Percentiles rank a stretch among this genome's conserved stretches.
Conservation (phyloP, 331 rosid species). For the Telfairia occidentalis region DNA sequence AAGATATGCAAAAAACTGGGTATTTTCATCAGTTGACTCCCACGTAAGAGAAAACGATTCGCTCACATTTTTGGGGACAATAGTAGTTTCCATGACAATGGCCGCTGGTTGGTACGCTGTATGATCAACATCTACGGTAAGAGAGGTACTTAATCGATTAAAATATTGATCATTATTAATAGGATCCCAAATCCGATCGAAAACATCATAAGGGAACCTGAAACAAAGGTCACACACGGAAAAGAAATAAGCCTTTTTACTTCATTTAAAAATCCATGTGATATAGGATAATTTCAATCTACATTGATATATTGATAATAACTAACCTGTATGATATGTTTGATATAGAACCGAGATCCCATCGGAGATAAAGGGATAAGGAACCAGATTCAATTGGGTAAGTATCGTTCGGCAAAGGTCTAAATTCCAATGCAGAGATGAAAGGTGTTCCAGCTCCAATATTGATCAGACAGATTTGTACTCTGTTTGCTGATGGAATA, state of each 20-base stretch:
- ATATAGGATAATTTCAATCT: background rate
- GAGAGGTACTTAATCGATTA: slow-evolving; percentile 1
- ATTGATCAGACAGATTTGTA: slow-evolving; percentile 19
- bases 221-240: background rate
- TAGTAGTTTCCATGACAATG: slow-evolving; percentile 20
- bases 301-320: background rate
- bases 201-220: slow-evolving; percentile 19
- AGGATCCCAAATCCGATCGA: slow-evolving; percentile 14
- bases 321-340: slow-evolving; percentile 6
- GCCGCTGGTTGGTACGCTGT: slow-evolving; percentile 12
- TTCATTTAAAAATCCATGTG: background rate
- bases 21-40: background rate
- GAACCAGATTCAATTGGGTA: background rate
- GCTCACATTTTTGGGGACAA: background rate
- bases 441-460: slow-evolving; percentile 14
- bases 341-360: slow-evolving; percentile 15
- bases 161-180: background rate
- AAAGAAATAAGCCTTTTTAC: background rate
- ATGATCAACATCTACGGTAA: background rate
- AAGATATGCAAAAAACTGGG: slow-evolving; percentile 3
- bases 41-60: background rate
- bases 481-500: background rate
- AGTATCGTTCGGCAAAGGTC: background rate
- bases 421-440: slow-evolving; percentile 20
- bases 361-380: background rate